Base-by-base conservation (phyloP, 345 rosid genomes). In the Citrus cavaleriei region DNA sequence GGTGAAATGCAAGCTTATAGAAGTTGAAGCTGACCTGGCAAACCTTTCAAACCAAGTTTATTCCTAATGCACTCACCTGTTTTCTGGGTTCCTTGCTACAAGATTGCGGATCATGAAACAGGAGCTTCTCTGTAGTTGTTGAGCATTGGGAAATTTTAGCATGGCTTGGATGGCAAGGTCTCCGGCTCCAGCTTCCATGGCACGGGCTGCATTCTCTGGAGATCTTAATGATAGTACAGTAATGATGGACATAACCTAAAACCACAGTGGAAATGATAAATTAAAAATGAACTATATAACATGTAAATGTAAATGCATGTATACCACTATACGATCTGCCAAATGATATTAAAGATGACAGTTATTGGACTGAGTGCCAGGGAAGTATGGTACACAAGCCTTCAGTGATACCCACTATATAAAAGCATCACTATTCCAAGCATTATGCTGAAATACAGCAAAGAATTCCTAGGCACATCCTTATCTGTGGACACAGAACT, bases 41-140 rank as follows among this genome's bases (percentile, higher is more conserved):
- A 34, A 24, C 34, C 42, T 40, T 66, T 32, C 49, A 46, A 46
- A 46, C 51, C 51, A 46, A 46, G 10, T 10, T 32, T 42, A 22
- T 21, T 38, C 13, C 2, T 40, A 58, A 62, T 22, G n/a, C 32
- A 77, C 83, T 84, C 80, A 86, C 99, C 97, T 93, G 89, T 91
- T 96, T 82, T 91, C 98, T 19, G 90, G 88, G 85, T 90, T 94
- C 81, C 99, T 85, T 21, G 75, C 98, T 64, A 82, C 95, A 73
- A 96, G 92, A 87, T 96, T 96, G 30, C 98, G 90, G 81, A 94
- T 88, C 99, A 94, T 93, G 77, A 90, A 86, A 87, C 98, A 96
- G 58, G 92, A 86, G 73, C 84, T 91, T 83, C 83, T 86, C 85
- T 90, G 99, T 89, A 94, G 79, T 73, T 80, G 98, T 24, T 73